Evolutionary conservation across 2,329 filamentous ascomycete genomes (phyloP), one percentile per base, ranked within the genome.

Genomic region (Paracorniculantispora psalliotae): DNA sequence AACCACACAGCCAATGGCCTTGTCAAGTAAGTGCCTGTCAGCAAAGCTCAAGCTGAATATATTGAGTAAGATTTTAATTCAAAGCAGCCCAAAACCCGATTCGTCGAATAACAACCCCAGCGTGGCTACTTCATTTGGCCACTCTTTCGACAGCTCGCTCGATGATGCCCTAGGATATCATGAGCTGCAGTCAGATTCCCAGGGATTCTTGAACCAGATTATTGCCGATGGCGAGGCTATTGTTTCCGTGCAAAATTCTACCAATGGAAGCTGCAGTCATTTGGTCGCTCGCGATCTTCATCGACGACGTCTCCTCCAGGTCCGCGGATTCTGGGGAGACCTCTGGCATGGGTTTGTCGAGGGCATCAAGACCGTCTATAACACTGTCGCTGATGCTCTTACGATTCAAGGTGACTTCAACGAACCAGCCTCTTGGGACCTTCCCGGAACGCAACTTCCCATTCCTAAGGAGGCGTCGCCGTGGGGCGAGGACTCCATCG

Each of bases 111-210:
- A 57, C 26, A 33, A n/a, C n/a, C 47, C 50, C 15, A 62, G 64
- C 26, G 61, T 68, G 3, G 64, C 66, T 0, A 67, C 63, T 1
- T 69, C 67, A 58, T 51, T 65, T 17, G 68, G 67, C 13, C 57
- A 60, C 8, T 60, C 63, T 28, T 71, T 71, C 47, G 69, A 71
- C 58, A 46, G 62, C n/a, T 62, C 65, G 21, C 67, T 72, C 7
- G 69, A 72, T 49, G 56, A 62, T 13, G 47, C 54, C 4, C 64
- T 67, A 13, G 69, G 68, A 10, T 67, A 60, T n/a, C 59, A 63
- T 15, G 47, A 41, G 12, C 30, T 64, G 23, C 65, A 57, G 46
- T 15, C 37, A 1, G 59, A 62, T 10, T 63, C 64, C 8, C 54
- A 57, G 15, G 17, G 25, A 3, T 67, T 65, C 43, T 54, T 66